Conservation (phyloP, 2,329 filamentous ascomycete genomes). For the Neofusicoccum parvum region DNA sequence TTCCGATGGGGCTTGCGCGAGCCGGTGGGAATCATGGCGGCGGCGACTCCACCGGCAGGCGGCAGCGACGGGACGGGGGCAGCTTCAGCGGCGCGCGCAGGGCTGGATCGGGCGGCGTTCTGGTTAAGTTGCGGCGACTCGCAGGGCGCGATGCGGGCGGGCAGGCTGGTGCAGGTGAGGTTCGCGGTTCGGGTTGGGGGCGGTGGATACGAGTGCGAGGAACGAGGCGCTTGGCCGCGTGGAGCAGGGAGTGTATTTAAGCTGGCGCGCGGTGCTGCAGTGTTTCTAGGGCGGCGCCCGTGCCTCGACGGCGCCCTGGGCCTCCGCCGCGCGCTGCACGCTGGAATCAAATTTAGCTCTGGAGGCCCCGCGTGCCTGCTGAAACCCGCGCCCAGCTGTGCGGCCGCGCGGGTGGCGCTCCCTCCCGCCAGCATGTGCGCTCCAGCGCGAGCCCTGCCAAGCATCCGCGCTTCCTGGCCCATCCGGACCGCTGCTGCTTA, state of each 20-base stretch:
- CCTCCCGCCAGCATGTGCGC: neutral
- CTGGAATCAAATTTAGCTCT: no score
- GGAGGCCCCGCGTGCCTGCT: no score
- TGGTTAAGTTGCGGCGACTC: neutral
- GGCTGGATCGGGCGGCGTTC: neutral
- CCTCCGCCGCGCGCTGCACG: no score
- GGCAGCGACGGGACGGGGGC: no score
- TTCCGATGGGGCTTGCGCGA: constrained; percentile 19
- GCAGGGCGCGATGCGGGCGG: neutral
- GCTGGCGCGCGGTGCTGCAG: neutral
- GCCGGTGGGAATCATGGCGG: constrained; percentile 12
- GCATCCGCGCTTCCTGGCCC: neutral
- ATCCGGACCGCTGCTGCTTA: neutral
- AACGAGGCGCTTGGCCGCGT: neutral
- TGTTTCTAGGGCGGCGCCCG: neutral
- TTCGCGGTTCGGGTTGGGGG: neutral
- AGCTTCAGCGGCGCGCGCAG: neutral
- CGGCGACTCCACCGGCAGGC: no score
- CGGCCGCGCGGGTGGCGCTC: no score
- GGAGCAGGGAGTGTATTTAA: neutral
- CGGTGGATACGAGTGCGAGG: neutral
- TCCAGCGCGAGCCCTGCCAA: neutral
- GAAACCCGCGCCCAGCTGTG: no score
- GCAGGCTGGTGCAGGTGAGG: neutral
- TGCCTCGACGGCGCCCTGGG: neutral